These are phyloP conservation scores for Ascoidea rubescens DNA, from an alignment of 805 yeast species.

Conservation along the genomic window DNA sequence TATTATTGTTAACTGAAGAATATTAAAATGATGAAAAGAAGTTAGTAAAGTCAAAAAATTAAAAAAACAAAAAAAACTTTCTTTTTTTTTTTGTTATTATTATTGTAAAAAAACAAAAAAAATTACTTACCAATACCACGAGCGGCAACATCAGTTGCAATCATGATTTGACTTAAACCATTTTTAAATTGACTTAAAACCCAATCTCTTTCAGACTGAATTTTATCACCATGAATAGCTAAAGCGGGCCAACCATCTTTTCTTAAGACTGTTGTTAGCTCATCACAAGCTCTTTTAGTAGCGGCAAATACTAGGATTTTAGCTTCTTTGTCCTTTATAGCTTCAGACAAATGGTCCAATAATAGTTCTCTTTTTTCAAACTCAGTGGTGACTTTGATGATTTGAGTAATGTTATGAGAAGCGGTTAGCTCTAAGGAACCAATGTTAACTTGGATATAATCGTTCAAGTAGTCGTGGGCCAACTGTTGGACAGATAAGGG, in stretches of 20 bases:
- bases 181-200: slow-evolving; percentile 83
- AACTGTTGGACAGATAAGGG: slow-evolving; percentile 94
- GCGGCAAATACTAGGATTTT: slow-evolving; percentile 85
- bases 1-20: slow-evolving; percentile 1
- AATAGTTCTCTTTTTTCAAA: slow-evolving; percentile 91
- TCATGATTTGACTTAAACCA: slow-evolving; percentile 94
- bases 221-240: slow-evolving; percentile 98
- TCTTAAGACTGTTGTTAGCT: slow-evolving; percentile 79
- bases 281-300: slow-evolving; percentile 98
- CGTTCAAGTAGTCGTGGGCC: slow-evolving; percentile 81
- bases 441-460: slow-evolving; percentile 91
- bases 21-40: neutral
- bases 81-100: slow-evolving; percentile 13
- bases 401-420: slow-evolving; percentile 88
- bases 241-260: slow-evolving; percentile 98
- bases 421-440: slow-evolving; percentile 96
- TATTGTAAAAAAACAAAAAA: slow-evolving; percentile 8
- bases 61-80: too few species aligned
- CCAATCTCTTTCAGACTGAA: slow-evolving; percentile 98
- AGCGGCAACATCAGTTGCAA: slow-evolving; percentile 99
- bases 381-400: slow-evolving; percentile 82
- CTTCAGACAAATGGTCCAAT: slow-evolving; percentile 67
- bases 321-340: slow-evolving; percentile 51
- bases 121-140: slow-evolving; percentile 95
- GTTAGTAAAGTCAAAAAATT: neutral